Conservation (phyloP, 2,329 filamentous ascomycete species). For the Cordyceps pruinosa region DNA sequence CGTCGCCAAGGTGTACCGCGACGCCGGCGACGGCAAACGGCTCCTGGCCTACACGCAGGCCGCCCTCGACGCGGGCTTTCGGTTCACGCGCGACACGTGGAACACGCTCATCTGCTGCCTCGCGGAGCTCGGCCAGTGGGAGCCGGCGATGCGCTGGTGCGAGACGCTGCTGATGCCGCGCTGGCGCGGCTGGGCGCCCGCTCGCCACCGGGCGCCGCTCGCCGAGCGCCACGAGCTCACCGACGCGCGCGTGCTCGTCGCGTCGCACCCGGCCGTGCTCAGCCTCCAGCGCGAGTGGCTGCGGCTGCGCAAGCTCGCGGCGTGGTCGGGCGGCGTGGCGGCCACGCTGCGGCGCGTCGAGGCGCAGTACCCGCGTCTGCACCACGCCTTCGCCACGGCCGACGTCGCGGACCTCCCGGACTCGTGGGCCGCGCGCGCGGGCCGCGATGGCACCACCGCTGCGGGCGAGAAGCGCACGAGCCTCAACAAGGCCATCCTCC, state of each 20-base stretch:
- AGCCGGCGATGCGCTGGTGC: conserved; percentile 65
- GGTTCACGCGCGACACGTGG: conserved; percentile 71
- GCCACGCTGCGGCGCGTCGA: conserved; percentile 32
- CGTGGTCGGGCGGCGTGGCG: conserved; percentile 43
- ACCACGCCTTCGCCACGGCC: conserved; percentile 33
- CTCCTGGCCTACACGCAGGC: conserved; percentile 45
- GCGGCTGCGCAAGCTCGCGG: conserved; percentile 39
- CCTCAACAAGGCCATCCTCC: conserved; percentile 24
- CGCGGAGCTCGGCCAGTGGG: conserved; percentile 48
- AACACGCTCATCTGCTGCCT: conserved; percentile 68
- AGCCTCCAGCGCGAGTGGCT: conserved; percentile 44
- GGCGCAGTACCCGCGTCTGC: conserved; percentile 32
- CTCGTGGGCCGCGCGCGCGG: conserved; percentile 15
- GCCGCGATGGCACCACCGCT: background rate
- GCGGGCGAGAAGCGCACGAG: conserved; percentile 11
- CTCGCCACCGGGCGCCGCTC: conserved; percentile 20
- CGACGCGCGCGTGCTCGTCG: conserved; percentile 26
- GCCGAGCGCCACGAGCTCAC: conserved; percentile 20
- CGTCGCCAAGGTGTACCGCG: conserved; percentile 40
- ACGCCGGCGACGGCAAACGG: conserved; percentile 34
- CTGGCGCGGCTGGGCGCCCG: conserved; percentile 64
- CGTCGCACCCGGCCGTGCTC: conserved; percentile 37
- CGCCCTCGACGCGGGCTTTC: conserved; percentile 62
- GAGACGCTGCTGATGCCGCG: conserved; percentile 71
- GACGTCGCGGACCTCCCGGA: conserved; percentile 24